Conservation (phyloP, 2,329 filamentous ascomycete genomes). For the Exutisphaerella laricina region DNA sequence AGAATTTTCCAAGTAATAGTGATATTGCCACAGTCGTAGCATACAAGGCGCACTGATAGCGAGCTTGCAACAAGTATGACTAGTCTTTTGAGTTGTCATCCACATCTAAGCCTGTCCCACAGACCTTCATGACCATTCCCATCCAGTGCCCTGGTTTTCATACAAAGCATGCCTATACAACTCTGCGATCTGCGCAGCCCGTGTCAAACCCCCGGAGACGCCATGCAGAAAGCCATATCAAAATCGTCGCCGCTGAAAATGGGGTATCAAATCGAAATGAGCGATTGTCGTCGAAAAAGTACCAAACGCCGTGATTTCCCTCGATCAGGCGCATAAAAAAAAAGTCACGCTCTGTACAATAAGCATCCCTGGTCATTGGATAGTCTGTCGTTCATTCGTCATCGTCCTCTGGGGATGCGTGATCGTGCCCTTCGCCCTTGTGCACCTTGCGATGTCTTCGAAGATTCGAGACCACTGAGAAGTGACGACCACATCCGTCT, state of each 20-base stretch:
- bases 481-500: slow-evolving; percentile 89
- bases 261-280: slow-evolving; percentile 33
- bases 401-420: slow-evolving; percentile 46
- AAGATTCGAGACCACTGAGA: slow-evolving; percentile 94
- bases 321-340: neutral
- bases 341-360: too few relatives aligned
- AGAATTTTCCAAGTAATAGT: too few relatives aligned
- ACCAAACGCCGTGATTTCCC: slow-evolving; percentile 8
- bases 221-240: slow-evolving; percentile 16
- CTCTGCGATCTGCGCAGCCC: slow-evolving; percentile 10
- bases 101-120: slow-evolving; percentile 4
- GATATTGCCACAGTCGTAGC: too few relatives aligned
- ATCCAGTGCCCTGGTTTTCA: slow-evolving; percentile 6
- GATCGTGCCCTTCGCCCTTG: slow-evolving; percentile 59
- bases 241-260: slow-evolving; percentile 14
- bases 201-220: slow-evolving; percentile 10
- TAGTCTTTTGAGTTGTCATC: slow-evolving; percentile 10
- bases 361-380: too few relatives aligned
- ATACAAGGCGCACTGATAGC: slow-evolving; percentile 18
- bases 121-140: neutral
- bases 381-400: slow-evolving; percentile 24
- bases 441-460: slow-evolving; percentile 94
- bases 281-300: slow-evolving; percentile 30
- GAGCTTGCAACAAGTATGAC: slow-evolving; percentile 10
- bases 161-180: slow-evolving; percentile 9